These are phyloP conservation scores for Lablab purpureus DNA, from an alignment of 306 rosid species.

Conservation along the genomic window DNA sequence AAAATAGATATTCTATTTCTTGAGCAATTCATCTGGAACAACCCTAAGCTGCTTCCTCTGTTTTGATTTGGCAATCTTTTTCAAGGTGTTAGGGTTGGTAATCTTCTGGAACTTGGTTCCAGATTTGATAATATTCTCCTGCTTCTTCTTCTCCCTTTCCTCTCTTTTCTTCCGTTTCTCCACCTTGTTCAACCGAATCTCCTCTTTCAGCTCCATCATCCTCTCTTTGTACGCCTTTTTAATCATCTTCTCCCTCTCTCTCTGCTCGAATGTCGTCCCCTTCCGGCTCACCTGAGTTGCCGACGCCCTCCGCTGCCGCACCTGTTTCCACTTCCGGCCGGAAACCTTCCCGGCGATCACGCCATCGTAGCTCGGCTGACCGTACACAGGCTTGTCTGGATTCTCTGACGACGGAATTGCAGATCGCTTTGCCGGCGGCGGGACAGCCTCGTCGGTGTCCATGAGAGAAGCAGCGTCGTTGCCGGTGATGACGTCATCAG, in stretches of 20 bases:
- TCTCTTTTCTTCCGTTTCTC: slow-evolving; percentile 88
- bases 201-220: slow-evolving; percentile 79
- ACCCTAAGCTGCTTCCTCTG: slow-evolving; percentile 73
- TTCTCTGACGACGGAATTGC: slow-evolving; percentile 73
- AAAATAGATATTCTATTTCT: slow-evolving; percentile 32
- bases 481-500: background rate
- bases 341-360: slow-evolving; percentile 86
- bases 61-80: slow-evolving; percentile 84
- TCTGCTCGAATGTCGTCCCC: slow-evolving; percentile 75
- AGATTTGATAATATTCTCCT: slow-evolving; percentile 79
- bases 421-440: slow-evolving; percentile 75
- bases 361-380: slow-evolving; percentile 80
- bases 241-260: slow-evolving; percentile 72
- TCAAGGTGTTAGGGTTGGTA: slow-evolving; percentile 79
- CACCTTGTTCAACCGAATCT: slow-evolving; percentile 74
- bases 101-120: slow-evolving; percentile 87
- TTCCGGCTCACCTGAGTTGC: slow-evolving; percentile 67
- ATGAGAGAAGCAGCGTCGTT: slow-evolving; percentile 46
- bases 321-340: slow-evolving; percentile 91
- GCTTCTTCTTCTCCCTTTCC: slow-evolving; percentile 91
- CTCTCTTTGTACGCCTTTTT: slow-evolving; percentile 78
- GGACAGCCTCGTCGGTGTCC: slow-evolving; percentile 66
- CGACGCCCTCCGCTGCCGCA: slow-evolving; percentile 66
- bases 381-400: slow-evolving; percentile 77
- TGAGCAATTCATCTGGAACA: slow-evolving; percentile 72